Conservation (phyloP, 345 rosid genomes). For the Syzygium oleosum region DNA sequence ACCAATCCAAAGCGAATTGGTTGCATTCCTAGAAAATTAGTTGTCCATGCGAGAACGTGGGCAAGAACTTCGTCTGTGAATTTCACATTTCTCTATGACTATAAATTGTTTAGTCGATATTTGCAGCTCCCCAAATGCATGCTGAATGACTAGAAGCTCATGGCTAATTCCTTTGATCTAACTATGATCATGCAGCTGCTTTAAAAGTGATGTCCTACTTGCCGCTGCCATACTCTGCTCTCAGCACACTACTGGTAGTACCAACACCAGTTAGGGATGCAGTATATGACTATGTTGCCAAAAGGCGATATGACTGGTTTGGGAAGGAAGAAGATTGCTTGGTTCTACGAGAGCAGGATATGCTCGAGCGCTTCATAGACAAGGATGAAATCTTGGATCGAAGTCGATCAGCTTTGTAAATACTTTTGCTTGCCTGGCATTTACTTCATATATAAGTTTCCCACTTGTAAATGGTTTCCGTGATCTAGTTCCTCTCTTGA, state of each 20-base stretch:
- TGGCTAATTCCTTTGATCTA: not conserved
- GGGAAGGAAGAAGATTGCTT: slow-evolving; percentile 70
- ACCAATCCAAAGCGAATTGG: not conserved
- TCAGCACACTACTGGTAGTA: slow-evolving; percentile 44
- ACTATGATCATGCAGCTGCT: slow-evolving; percentile 51
- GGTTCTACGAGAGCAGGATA: slow-evolving; percentile 54
- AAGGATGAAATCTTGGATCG: slow-evolving; percentile 53
- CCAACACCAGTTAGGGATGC: slow-evolving; percentile 71
- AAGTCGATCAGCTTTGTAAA: slow-evolving; percentile 1
- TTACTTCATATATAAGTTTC: not conserved
- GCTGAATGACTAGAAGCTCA: not conserved
- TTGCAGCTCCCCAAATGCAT: not conserved
- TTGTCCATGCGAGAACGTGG: not conserved
- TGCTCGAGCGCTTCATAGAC: slow-evolving; percentile 74
- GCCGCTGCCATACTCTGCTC: slow-evolving; percentile 71
- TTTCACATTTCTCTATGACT: not conserved
- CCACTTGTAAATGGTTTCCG: not conserved
- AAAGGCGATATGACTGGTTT: slow-evolving; percentile 62
- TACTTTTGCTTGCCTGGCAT: not conserved
- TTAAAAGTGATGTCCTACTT: slow-evolving; percentile 60
- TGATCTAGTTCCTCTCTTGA: not conserved
- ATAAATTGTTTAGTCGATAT: not conserved
- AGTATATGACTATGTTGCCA: slow-evolving; percentile 71
- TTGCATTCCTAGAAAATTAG: not conserved
- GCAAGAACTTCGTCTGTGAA: not conserved